Conservation (phyloP, 805 yeast genomes). For the Metschnikowia proteae region DNA sequence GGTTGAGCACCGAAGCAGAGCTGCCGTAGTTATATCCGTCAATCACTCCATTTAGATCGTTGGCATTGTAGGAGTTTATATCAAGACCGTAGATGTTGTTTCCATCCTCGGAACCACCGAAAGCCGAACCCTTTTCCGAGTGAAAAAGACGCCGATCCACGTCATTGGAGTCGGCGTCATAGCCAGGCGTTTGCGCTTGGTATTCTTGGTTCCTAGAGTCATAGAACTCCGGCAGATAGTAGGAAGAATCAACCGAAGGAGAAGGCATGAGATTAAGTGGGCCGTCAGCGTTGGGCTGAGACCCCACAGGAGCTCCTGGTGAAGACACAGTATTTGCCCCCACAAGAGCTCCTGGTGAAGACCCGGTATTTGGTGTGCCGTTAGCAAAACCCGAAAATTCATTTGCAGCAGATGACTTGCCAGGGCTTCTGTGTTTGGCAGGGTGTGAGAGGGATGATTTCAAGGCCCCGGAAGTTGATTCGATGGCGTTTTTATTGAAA, state of each 20-base stretch:
- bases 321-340: background rate
- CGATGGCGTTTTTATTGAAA: background rate
- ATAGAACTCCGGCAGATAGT: background rate
- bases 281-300: background rate
- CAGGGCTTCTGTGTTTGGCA: background rate
- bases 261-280: background rate
- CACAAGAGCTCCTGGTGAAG: background rate
- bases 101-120: background rate
- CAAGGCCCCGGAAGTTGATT: background rate
- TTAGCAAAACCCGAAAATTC: background rate
- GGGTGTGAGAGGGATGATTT: background rate
- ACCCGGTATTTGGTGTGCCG: background rate
- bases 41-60: background rate
- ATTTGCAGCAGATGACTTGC: background rate
- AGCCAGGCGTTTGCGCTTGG: background rate
- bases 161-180: background rate
- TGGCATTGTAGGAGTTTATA: background rate
- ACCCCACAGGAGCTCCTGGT: background rate
- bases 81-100: background rate
- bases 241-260: background rate
- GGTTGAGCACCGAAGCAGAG: constrained; percentile 2
- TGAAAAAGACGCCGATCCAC: background rate
- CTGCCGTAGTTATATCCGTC: constrained; percentile 2
- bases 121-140: background rate
- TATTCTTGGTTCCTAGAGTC: background rate